A percentile compares a stretch with the other conserved stretches of the same genome.
Conservation (phyloP, 176 grass and related monocot genomes). For the Cenchrus fungigraminus region DNA sequence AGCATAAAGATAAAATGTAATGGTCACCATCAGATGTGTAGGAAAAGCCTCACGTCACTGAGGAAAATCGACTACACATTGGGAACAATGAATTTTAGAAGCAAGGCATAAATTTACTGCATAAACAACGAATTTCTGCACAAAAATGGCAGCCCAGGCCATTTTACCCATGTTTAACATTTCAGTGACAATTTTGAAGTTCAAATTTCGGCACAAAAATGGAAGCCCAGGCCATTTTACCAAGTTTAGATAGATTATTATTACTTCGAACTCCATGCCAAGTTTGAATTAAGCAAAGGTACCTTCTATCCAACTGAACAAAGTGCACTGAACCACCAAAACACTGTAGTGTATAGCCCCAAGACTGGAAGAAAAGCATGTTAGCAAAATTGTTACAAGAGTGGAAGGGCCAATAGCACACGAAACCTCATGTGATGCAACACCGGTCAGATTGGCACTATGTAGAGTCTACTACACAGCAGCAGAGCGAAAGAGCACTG, state of each 20-base stretch:
- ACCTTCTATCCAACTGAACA: background rate
- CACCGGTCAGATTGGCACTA: background rate
- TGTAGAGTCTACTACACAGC: background rate
- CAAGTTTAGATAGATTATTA: background rate
- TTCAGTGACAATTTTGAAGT: too few relatives aligned
- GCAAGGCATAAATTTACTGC: slow-evolving; percentile 10
- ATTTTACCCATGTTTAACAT: background rate
- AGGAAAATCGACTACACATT: background rate
- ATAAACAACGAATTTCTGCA: background rate
- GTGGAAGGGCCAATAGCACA: background rate
- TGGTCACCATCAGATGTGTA: background rate
- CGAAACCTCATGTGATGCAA: background rate
- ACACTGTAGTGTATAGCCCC: background rate
- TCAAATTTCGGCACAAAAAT: background rate
- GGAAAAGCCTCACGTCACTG: background rate
- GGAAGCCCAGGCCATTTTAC: background rate
- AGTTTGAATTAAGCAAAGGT: background rate
- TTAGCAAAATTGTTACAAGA: background rate
- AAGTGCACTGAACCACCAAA: background rate
- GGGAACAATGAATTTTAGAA: background rate
- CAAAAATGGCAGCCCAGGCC: background rate
- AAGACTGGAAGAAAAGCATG: background rate
- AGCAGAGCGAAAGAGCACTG: background rate
- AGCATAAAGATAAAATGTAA: background rate
- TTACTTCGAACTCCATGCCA: background rate